phyloP scores from a whole-genome alignment of 129 eudicot genomes.

The Tagetes patula region DNA sequence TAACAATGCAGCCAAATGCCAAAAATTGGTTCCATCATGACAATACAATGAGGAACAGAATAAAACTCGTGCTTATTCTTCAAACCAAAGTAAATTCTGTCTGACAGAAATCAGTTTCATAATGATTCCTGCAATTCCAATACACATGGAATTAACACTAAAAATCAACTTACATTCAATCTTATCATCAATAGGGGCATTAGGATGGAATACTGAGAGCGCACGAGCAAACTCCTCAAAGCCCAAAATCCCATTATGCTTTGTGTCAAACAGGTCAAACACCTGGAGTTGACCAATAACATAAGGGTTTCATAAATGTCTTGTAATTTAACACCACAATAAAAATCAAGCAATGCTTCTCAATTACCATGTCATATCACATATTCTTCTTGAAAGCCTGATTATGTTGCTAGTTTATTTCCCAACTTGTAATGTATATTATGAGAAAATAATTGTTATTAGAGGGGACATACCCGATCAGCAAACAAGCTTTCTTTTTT shows the following conservation, averaged over 20 bases:
- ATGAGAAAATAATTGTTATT: constrained; percentile 11
- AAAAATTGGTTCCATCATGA: background rate
- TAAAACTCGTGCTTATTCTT: background rate
- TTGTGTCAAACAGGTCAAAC: constrained; percentile 91
- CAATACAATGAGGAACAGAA: background rate
- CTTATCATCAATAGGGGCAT: constrained; percentile 92
- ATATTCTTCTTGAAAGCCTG: background rate
- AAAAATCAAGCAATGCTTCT: background rate
- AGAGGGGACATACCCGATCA: constrained; percentile 57
- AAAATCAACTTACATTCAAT: constrained; percentile 65
- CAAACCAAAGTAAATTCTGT: constrained; percentile 3
- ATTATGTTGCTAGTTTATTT: background rate
- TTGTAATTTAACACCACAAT: background rate
- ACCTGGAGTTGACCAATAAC: constrained; percentile 43
- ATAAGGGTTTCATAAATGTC: constrained; percentile 1
- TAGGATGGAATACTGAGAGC: constrained; percentile 92
- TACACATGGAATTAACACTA: background rate
- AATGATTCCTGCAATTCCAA: background rate
- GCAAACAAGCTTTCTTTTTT: constrained; percentile 93
- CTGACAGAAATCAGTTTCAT: background rate
- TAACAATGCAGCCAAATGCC: background rate
- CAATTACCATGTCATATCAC: constrained; percentile 1
- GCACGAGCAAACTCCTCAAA: constrained; percentile 96
- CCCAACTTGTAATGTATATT: background rate
- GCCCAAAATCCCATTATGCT: constrained; percentile 83